phyloP scores from a whole-genome alignment of 345 rosid species.

The Kandelia obovata region DNA sequence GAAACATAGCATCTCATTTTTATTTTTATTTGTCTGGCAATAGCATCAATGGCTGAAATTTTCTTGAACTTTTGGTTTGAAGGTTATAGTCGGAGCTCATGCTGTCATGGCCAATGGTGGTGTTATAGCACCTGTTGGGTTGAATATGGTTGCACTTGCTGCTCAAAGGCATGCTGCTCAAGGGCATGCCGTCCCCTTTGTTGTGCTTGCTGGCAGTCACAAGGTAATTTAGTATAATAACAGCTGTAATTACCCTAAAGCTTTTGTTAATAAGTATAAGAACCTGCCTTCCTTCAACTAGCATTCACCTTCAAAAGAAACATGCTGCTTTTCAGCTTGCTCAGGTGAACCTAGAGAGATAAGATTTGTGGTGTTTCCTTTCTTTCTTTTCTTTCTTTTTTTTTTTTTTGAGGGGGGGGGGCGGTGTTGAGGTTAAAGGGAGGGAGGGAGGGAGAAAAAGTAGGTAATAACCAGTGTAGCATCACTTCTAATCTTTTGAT shows the following conservation, averaged over 20 bases:
- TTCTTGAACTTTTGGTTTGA: background rate
- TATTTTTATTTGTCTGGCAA: background rate
- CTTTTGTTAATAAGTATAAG: background rate
- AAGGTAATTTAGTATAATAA: slow-evolving; percentile 45
- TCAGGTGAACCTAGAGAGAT: too few species aligned
- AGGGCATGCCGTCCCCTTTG: slow-evolving; percentile 85
- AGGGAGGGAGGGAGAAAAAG: too few species aligned
- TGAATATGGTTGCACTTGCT: slow-evolving; percentile 90
- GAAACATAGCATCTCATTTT: background rate
- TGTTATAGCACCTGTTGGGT: slow-evolving; percentile 85
- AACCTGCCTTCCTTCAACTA: too few species aligned
- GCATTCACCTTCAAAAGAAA: too few species aligned
- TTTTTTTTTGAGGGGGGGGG: too few species aligned
- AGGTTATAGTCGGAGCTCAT: slow-evolving; percentile 94
- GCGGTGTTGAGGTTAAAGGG: too few species aligned
- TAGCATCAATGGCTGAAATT: background rate
- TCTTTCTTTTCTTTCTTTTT: too few species aligned
- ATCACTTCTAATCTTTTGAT: too few species aligned
- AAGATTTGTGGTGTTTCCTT: too few species aligned
- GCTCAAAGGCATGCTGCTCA: slow-evolving; percentile 35
- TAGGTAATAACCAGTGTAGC: too few species aligned
- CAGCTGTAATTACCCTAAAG: slow-evolving; percentile 7
- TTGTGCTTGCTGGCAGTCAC: slow-evolving; percentile 87
- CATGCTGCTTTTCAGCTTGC: too few species aligned
- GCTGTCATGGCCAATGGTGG: slow-evolving; percentile 94